Evolutionary conservation across 345 rosid species (phyloP).

Genomic region (Eucalyptus erythrocorys): DNA sequence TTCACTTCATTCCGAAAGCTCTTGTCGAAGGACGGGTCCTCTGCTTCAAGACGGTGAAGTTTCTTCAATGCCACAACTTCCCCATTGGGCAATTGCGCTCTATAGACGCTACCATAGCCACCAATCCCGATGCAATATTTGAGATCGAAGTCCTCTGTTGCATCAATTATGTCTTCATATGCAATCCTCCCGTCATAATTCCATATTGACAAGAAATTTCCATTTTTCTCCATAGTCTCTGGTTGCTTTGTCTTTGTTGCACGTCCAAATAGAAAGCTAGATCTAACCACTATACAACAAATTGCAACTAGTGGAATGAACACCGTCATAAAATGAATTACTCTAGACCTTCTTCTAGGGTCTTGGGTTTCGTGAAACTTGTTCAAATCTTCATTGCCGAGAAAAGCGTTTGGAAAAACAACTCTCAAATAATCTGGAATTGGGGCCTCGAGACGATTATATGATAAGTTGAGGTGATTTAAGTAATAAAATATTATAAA

Average conservation of each 20-base stretch:
- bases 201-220: not conserved
- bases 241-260: accelerated
- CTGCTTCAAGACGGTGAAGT: not conserved
- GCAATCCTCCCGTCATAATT: constrained; percentile 4
- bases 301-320: accelerated
- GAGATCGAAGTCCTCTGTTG: constrained; percentile 4
- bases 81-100: not conserved
- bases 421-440: too few relatives aligned
- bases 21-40: not conserved
- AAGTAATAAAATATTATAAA: too few relatives aligned
- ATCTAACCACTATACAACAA: too few relatives aligned
- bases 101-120: constrained; percentile 14
- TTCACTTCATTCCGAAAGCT: not conserved
- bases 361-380: too few relatives aligned
- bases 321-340: too few relatives aligned
- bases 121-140: constrained; percentile 12
- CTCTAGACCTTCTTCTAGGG: too few relatives aligned
- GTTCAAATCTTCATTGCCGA: too few relatives aligned
- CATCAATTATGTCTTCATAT: constrained; percentile 1
- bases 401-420: too few relatives aligned
- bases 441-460: too few relatives aligned
- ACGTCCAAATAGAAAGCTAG: not conserved
- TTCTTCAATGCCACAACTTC: constrained; percentile 1
- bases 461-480: too few relatives aligned
- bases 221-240: not conserved